These are phyloP conservation scores for Suillus occidentalis DNA, from an alignment of 768 basidiomycete species.

Conservation along the genomic window DNA sequence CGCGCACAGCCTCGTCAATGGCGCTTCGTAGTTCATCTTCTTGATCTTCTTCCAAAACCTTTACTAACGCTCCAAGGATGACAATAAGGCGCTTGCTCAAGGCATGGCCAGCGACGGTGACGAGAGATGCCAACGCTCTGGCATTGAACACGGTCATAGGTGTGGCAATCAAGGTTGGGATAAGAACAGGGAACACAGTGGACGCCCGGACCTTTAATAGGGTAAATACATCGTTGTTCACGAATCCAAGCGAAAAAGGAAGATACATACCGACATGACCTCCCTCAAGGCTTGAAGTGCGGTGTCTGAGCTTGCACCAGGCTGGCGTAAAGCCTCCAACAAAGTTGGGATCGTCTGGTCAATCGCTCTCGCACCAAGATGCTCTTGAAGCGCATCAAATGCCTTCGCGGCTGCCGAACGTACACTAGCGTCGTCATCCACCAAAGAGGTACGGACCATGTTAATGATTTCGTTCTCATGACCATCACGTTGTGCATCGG, in stretches of 20 bases:
- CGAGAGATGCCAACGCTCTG: conserved; percentile 83
- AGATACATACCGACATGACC: conserved; percentile 79
- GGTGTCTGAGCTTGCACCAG: conserved; percentile 92
- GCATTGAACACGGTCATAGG: conserved; percentile 97
- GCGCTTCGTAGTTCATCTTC: conserved; percentile 72
- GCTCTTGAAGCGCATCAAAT: conserved; percentile 91
- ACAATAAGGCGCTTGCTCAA: conserved; percentile 79
- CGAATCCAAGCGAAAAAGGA: not conserved
- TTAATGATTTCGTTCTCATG: conserved; percentile 87
- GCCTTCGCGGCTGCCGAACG: conserved; percentile 86
- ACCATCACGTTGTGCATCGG: conserved; percentile 80
- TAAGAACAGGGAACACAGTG: conserved; percentile 95
- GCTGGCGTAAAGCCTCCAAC: conserved; percentile 88
- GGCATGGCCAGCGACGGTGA: conserved; percentile 91
- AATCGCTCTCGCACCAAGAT: conserved; percentile 87
- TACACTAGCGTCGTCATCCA: conserved; percentile 85
- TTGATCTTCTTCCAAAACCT: conserved; percentile 65
- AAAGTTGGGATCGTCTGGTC: conserved; percentile 96
- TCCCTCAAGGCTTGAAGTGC: conserved; percentile 91
- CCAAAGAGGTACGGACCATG: conserved; percentile 80
- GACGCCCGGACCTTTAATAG: conserved; percentile 77
- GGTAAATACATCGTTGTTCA: conserved; percentile 3
- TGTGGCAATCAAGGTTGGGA: conserved; percentile 85
- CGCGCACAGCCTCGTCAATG: conserved; percentile 71
- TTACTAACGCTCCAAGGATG: conserved; percentile 79